Percentiles rank a stretch among this genome's conserved stretches.
Conservation (phyloP, 352 stramenopile species). For the Phytopythium kandeliae region DNA sequence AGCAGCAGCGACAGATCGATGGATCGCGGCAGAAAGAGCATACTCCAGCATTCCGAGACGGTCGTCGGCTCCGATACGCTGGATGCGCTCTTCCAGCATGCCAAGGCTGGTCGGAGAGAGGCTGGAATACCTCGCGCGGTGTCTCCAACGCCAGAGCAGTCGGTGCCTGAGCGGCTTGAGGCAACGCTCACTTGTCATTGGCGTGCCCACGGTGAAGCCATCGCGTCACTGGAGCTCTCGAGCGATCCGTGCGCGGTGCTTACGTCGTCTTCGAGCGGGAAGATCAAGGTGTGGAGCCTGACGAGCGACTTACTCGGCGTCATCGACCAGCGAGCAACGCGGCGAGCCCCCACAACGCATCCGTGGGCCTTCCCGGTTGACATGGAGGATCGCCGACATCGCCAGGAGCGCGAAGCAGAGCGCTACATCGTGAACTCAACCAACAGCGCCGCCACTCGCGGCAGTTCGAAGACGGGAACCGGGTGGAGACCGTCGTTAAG, state of each 20-base stretch:
- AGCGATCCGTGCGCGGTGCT: slow-evolving; percentile 36
- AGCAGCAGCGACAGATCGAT: neutral
- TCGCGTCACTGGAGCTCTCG: slow-evolving; percentile 36
- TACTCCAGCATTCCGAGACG: slow-evolving; percentile 57
- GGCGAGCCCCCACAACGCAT: slow-evolving; percentile 33
- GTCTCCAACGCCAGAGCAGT: neutral
- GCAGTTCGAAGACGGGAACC: neutral
- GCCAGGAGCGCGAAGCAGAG: slow-evolving; percentile 34
- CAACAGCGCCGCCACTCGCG: slow-evolving; percentile 3
- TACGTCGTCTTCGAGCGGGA: slow-evolving; percentile 39
- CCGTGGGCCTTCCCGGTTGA: slow-evolving; percentile 59
- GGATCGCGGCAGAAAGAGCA: slow-evolving; percentile 5
- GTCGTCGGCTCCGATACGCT: slow-evolving; percentile 45
- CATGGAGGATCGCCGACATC: slow-evolving; percentile 25
- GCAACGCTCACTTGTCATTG: slow-evolving; percentile 16
- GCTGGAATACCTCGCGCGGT: slow-evolving; percentile 4
- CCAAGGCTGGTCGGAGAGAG: neutral
- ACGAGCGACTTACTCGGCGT: slow-evolving; percentile 33
- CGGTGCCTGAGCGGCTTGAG: neutral
- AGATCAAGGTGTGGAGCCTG: slow-evolving; percentile 59
- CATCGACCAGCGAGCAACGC: slow-evolving; percentile 63
- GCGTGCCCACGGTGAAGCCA: slow-evolving; percentile 27
- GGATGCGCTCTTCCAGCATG: slow-evolving; percentile 39
- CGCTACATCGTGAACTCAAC: slow-evolving; percentile 25
- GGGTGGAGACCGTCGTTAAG: slow-evolving; percentile 19